phyloP scores from a whole-genome alignment of 345 rosid genomes.

The Eucalyptus curtisii region DNA sequence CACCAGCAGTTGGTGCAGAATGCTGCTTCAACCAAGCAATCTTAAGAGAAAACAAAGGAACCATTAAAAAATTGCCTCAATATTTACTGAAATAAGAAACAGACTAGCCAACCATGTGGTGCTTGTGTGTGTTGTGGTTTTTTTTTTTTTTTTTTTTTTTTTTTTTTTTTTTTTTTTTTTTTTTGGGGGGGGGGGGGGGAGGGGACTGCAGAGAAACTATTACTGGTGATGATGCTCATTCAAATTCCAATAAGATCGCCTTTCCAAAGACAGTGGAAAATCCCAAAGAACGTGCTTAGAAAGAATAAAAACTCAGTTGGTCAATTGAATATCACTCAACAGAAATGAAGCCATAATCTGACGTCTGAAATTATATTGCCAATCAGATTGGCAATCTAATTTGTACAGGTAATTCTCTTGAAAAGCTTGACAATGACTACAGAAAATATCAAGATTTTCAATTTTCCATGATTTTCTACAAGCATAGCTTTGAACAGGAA shows the following conservation, averaged over 20 bases:
- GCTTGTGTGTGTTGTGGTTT: neutral
- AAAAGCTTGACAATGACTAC: neutral
- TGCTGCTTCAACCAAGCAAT: slow-evolving; percentile 95
- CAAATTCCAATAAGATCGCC: neutral
- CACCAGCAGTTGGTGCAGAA: slow-evolving; percentile 93
- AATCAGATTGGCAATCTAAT: neutral
- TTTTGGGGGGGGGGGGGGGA: neutral
- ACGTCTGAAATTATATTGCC: neutral
- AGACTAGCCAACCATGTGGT: neutral
- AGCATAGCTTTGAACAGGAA: neutral
- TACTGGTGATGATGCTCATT: neutral
- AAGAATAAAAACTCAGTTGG: neutral
- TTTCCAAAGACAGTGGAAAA: neutral
- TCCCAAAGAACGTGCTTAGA: neutral
- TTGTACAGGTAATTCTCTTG: neutral
- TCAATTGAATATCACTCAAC: neutral
- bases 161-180: too few relatives aligned
- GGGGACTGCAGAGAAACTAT: neutral
- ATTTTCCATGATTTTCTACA: neutral
- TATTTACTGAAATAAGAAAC: neutral
- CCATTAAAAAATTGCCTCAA: neutral
- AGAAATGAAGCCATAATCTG: neutral
- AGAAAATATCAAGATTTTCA: neutral
- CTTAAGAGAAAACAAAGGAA: slow-evolving; percentile 18
- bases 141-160: too few relatives aligned